A percentile compares a stretch with the other conserved stretches of the same genome.
These are phyloP conservation scores for Microthlaspi erraticum DNA, from an alignment of 345 rosid genomes.

Conservation along the genomic window DNA sequence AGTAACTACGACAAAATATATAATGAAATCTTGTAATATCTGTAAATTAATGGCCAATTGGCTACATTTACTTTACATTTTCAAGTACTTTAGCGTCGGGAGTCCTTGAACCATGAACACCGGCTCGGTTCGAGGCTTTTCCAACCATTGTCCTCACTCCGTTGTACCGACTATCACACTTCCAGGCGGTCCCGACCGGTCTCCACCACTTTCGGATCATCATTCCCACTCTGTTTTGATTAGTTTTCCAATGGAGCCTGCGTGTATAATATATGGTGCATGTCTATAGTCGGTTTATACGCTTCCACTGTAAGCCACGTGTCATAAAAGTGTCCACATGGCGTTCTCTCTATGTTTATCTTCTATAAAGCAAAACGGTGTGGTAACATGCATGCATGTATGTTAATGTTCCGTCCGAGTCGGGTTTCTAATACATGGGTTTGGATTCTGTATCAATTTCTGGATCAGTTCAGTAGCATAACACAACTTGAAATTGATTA, in stretches of 20 bases:
- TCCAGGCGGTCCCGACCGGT: not conserved
- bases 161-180: slow-evolving; percentile 9
- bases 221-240: slow-evolving; percentile 3
- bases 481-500: not conserved
- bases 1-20: not conserved
- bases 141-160: slow-evolving; percentile 41
- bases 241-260: not conserved
- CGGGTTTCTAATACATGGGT: not conserved
- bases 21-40: not conserved
- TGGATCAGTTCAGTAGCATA: not conserved
- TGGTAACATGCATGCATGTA: not conserved
- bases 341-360: not conserved
- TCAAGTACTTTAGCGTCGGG: slow-evolving; percentile 39
- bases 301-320: slow-evolving; percentile 2
- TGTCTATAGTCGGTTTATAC: not conserved
- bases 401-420: not conserved
- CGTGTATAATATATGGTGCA: slow-evolving; percentile 3
- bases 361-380: not conserved
- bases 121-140: slow-evolving; percentile 42
- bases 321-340: slow-evolving; percentile 9
- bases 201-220: slow-evolving; percentile 35
- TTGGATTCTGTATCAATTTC: not conserved
- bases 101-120: slow-evolving; percentile 42
- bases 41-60: not conserved
- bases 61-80: slow-evolving; percentile 29